Percentiles rank a stretch among this genome's conserved stretches.
Conservation (phyloP, 2,329 filamentous ascomycete species). For the Cadophora luteo-olivacea region DNA sequence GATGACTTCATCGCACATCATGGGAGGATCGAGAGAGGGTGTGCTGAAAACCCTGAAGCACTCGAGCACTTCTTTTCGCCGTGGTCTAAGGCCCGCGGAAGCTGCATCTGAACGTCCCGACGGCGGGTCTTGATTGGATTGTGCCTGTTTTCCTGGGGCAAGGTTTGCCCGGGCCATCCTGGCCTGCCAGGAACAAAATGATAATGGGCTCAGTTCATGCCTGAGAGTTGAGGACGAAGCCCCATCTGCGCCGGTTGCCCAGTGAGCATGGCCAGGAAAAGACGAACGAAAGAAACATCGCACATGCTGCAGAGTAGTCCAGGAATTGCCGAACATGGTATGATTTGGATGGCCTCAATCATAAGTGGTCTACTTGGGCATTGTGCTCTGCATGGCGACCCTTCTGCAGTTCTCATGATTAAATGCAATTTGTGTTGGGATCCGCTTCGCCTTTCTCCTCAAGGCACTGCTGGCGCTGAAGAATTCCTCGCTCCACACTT, state of each 20-base stretch:
- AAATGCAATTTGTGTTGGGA: not conserved
- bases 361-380: not conserved
- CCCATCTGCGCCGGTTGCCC: conserved; percentile 1
- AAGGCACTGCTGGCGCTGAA: not conserved
- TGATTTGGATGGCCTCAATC: conserved; percentile 4
- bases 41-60: conserved; percentile 16
- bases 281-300: conserved; percentile 1
- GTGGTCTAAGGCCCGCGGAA: conserved; percentile 8
- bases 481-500: not conserved
- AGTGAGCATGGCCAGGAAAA: not conserved
- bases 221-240: not conserved
- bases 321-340: not conserved
- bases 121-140: conserved; percentile 3
- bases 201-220: not conserved
- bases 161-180: conserved; percentile 7
- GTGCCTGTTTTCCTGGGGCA: conserved; percentile 6
- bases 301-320: conserved; percentile 5
- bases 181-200: not conserved
- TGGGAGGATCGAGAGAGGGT: not conserved
- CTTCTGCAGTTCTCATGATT: not conserved
- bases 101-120: conserved; percentile 8
- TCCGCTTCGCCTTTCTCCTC: not conserved
- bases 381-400: not conserved
- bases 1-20: conserved; percentile 12
- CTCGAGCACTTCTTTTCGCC: not conserved